Percentiles rank a stretch among this genome's conserved stretches.
Conservation (phyloP, 352 stramenopile genomes). For the Pythium angustatum region DNA sequence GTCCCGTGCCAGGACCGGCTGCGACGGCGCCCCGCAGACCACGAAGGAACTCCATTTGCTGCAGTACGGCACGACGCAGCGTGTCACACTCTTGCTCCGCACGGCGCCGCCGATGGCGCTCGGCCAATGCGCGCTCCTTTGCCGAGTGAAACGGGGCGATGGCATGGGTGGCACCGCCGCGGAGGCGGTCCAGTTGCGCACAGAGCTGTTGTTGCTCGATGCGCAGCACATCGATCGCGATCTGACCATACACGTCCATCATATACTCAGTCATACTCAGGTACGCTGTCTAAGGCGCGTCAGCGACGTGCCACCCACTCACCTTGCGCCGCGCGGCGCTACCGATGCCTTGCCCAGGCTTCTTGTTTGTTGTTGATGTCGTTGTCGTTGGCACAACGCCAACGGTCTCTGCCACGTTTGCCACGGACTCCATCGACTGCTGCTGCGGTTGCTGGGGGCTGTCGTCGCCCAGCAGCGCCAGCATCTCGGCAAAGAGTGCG, state of each 20-base stretch:
- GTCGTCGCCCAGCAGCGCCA: not conserved
- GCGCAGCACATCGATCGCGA: conserved; percentile 1
- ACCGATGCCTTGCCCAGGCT: not conserved
- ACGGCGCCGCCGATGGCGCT: conserved; percentile 11
- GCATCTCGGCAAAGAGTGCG: conserved; percentile 6
- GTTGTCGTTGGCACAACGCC: not conserved
- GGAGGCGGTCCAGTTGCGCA: not conserved
- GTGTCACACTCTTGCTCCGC: conserved; percentile 11
- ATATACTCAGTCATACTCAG: too few species aligned
- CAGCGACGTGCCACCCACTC: too few species aligned
- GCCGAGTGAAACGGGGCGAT: too few species aligned
- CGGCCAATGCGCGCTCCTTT: not conserved
- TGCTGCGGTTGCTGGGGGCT: not conserved
- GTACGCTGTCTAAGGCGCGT: too few species aligned
- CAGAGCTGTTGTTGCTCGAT: not conserved
- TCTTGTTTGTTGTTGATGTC: not conserved
- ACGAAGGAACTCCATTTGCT: conserved; percentile 17
- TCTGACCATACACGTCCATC: not conserved
- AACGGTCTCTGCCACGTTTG: not conserved
- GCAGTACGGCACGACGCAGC: conserved; percentile 7
- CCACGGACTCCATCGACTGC: not conserved
- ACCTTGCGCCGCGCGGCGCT: conserved; percentile 2
- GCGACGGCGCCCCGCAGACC: conserved; percentile 6
- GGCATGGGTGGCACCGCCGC: not conserved
- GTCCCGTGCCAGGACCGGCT: not conserved